Evolutionary conservation across 768 basidiomycete species (phyloP).

Genomic region (Tremella yokohamensis): DNA sequence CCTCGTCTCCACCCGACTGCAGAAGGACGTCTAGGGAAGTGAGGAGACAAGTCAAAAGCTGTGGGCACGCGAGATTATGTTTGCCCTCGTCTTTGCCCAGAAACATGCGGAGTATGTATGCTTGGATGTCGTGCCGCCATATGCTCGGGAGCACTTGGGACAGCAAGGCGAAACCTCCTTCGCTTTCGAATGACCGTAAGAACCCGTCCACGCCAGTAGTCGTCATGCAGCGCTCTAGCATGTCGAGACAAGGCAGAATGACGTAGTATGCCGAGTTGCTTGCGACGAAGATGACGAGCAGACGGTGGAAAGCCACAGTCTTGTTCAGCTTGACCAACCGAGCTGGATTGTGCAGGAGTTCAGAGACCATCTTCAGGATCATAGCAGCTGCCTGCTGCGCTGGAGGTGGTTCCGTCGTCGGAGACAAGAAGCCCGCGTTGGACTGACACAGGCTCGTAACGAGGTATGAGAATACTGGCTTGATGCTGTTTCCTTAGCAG

Average conservation of each 20-base stretch:
- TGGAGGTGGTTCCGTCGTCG: constrained; percentile 25
- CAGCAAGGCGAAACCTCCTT: constrained; percentile 76
- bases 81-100: constrained; percentile 53
- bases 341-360: constrained; percentile 58
- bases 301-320: constrained; percentile 71
- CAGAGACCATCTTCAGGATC: constrained; percentile 64
- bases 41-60: constrained; percentile 66
- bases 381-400: constrained; percentile 45
- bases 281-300: constrained; percentile 74
- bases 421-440: constrained; percentile 55
- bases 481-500: constrained; percentile 54
- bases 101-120: constrained; percentile 66
- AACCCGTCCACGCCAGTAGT: constrained; percentile 69
- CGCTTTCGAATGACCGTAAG: constrained; percentile 74
- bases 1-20: constrained; percentile 36
- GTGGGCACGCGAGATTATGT: constrained; percentile 22
- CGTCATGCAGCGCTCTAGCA: constrained; percentile 32
- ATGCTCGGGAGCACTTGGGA: constrained; percentile 63
- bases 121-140: constrained; percentile 69
- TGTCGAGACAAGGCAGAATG: constrained; percentile 40
- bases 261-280: constrained; percentile 62
- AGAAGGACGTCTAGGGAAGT: constrained; percentile 65
- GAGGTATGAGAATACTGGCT: constrained; percentile 79
- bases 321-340: constrained; percentile 69
- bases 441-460: constrained; percentile 66